Conservation (phyloP, 495 filamentous ascomycete genomes). For the Aspergillus cavernicola region DNA sequence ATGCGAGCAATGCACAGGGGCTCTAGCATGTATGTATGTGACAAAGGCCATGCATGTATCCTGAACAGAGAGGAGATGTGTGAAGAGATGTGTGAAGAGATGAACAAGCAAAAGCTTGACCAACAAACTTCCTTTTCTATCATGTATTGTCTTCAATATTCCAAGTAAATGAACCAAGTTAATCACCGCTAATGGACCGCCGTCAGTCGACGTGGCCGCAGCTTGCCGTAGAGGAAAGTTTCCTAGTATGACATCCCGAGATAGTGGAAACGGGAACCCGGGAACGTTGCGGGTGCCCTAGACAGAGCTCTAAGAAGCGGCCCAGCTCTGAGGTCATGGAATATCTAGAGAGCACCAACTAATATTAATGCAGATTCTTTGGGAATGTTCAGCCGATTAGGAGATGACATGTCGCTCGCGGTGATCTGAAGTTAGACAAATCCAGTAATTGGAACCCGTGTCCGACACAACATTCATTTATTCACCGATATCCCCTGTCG, state of each 20-base stretch:
- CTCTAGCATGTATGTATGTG: background rate
- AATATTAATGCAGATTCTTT: background rate
- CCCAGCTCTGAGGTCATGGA: background rate
- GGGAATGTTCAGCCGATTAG: background rate
- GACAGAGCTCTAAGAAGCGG: background rate
- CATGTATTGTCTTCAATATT: background rate
- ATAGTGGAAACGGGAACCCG: background rate
- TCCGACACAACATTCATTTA: conserved; percentile 17
- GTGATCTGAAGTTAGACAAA: background rate
- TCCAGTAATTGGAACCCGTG: background rate
- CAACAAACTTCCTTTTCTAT: background rate
- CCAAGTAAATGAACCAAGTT: background rate
- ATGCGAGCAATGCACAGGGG: background rate
- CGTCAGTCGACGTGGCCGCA: background rate
- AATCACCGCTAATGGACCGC: background rate
- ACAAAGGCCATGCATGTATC: background rate
- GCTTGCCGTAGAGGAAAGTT: background rate
- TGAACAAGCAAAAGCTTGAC: background rate
- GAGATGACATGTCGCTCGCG: background rate
- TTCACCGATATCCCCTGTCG: conserved; percentile 53
- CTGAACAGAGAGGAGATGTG: background rate
- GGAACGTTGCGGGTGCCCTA: background rate
- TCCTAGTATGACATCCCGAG: background rate
- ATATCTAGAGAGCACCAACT: background rate
- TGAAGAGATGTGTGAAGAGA: background rate